Percentiles rank a stretch among this genome's conserved stretches.
phyloP scores from a whole-genome alignment of 2,329 filamentous ascomycete species.

The Monosporascus ibericus region DNA sequence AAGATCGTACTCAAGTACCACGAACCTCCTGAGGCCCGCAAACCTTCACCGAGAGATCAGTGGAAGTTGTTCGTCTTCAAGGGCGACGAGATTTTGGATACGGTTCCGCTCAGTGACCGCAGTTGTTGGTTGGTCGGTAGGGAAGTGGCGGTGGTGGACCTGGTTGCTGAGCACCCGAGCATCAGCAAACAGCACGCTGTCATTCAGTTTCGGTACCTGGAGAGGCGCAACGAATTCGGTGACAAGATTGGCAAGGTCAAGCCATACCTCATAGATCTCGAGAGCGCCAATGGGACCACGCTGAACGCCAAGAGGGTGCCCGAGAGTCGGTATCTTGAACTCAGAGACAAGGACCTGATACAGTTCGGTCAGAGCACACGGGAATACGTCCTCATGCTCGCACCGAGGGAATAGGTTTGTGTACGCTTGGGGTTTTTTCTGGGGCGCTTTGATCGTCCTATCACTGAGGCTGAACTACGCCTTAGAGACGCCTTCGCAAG shows the following conservation, averaged over 20 bases:
- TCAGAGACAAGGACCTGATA: conserved; percentile 83
- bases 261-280: conserved; percentile 89
- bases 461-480: neutral
- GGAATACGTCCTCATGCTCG: conserved; percentile 94
- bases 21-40: conserved; percentile 87
- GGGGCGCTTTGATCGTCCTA: neutral
- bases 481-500: too few species aligned
- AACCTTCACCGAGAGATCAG: conserved; percentile 67
- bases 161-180: conserved; percentile 82
- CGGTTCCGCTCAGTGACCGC: conserved; percentile 65
- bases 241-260: conserved; percentile 73
- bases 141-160: conserved; percentile 73
- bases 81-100: conserved; percentile 71
- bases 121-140: conserved; percentile 90
- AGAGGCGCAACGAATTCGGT: conserved; percentile 79
- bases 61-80: conserved; percentile 97
- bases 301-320: conserved; percentile 73
- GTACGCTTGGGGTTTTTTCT: neutral
- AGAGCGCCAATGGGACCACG: conserved; percentile 84
- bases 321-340: conserved; percentile 73
- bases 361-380: conserved; percentile 81
- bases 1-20: conserved; percentile 88
- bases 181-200: conserved; percentile 94
- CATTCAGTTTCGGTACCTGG: conserved; percentile 82
- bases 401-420: conserved; percentile 36